phyloP scores from a whole-genome alignment of 2,329 filamentous ascomycete species.

The Fusarium paranaense region DNA sequence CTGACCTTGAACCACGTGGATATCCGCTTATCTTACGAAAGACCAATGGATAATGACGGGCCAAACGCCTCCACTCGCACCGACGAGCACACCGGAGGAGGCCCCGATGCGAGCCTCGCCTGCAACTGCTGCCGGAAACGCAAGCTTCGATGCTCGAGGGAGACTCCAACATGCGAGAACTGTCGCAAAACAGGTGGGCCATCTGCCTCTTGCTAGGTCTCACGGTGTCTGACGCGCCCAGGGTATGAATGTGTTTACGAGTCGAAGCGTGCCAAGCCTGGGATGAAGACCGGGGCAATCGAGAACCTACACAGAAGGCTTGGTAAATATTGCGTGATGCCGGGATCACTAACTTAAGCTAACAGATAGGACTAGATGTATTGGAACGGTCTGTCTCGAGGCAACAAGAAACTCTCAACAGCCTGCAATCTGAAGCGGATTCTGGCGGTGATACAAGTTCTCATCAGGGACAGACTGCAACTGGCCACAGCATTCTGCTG shows the following conservation, averaged over 20 bases:
- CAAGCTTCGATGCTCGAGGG: constrained; percentile 11
- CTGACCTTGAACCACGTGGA: neutral
- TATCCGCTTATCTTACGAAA: neutral
- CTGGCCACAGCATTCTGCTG: constrained; percentile 1
- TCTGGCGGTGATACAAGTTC: neutral
- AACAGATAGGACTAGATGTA: neutral
- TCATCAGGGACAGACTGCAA: neutral
- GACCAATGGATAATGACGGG: neutral
- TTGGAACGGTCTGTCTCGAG: constrained; percentile 23
- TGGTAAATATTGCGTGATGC: constrained; percentile 29
- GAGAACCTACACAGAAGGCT: constrained; percentile 51
- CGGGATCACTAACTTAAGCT: neutral
- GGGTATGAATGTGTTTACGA: constrained; percentile 11
- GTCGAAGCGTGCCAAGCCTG: constrained; percentile 49
- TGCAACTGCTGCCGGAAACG: constrained; percentile 10
- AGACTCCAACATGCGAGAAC: constrained; percentile 1
- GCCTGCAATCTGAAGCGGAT: neutral
- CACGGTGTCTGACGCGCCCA: neutral
- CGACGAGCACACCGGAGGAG: neutral
- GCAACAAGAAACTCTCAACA: constrained; percentile 25
- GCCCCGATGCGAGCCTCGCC: neutral
- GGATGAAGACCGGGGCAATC: constrained; percentile 52
- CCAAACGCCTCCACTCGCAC: neutral
- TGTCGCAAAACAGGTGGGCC: constrained; percentile 7
- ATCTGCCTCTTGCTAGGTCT: too few species aligned